Conservation (phyloP, 441 rosid species). For the Erysimum cheiri region DNA sequence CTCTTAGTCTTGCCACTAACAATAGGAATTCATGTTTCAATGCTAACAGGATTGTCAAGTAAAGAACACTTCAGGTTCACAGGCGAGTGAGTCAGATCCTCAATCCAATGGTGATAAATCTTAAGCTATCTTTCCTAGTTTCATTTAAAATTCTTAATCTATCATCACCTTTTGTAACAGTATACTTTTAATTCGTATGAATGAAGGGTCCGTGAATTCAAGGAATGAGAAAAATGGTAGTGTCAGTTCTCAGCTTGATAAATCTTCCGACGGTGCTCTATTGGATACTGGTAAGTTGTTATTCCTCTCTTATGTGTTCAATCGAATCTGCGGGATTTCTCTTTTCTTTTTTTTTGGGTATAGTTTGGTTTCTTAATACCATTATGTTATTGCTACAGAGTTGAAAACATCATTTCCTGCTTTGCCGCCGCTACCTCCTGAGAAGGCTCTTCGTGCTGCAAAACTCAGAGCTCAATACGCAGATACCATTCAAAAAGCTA, state of each 20-base stretch:
- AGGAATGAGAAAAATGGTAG: constrained; percentile 58
- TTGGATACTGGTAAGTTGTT: constrained; percentile 57
- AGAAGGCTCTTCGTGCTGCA: constrained; percentile 85
- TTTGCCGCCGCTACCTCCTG: constrained; percentile 65
- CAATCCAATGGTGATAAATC: constrained; percentile 74
- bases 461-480: constrained; percentile 80
- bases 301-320: background rate
- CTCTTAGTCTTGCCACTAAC: constrained; percentile 12
- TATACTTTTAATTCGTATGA: constrained; percentile 21
- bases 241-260: constrained; percentile 54
- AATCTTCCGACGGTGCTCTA: constrained; percentile 41
- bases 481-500: constrained; percentile 73
- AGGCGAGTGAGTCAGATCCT: constrained; percentile 63
- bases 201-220: constrained; percentile 72
- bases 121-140: background rate
- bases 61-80: constrained; percentile 52
- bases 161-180: background rate
- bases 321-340: background rate
- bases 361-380: constrained; percentile 8
- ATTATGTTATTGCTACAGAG: constrained; percentile 48
- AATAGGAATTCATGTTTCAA: background rate
- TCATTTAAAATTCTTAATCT: constrained; percentile 9
- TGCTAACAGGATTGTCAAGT: constrained; percentile 52
- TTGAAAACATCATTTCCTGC: constrained; percentile 51
- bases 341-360: background rate